phyloP scores from a whole-genome alignment of 345 rosid genomes.

The Aquilaria yunnanensis region DNA sequence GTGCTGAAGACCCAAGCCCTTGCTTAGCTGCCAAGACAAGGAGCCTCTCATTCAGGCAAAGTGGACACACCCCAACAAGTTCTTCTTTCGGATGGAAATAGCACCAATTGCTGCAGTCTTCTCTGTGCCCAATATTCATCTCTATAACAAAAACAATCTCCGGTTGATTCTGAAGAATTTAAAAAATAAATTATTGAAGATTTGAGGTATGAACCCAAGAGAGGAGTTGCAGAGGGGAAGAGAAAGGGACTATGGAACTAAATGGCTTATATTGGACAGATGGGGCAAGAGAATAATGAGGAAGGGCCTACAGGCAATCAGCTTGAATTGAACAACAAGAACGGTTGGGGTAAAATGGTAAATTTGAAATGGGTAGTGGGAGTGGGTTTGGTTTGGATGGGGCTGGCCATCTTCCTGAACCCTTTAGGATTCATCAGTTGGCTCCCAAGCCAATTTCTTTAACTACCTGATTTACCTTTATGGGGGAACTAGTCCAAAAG shows the following conservation, averaged over 20 bases:
- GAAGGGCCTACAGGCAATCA: neutral
- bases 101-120: constrained; percentile 44
- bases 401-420: neutral
- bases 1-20: constrained; percentile 30
- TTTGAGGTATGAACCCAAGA: neutral
- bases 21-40: constrained; percentile 69
- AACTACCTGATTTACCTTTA: neutral
- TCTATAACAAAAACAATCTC: too few relatives aligned
- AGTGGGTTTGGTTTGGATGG: constrained; percentile 10
- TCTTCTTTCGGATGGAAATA: constrained; percentile 71
- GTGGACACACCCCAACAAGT: constrained; percentile 67
- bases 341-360: constrained; percentile 12
- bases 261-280: neutral
- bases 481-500: neutral
- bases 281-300: neutral
- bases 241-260: constrained; percentile 5
- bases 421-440: constrained; percentile 5
- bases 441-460: constrained; percentile 3
- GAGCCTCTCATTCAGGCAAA: constrained; percentile 86
- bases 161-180: too few relatives aligned
- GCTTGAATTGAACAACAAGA: constrained; percentile 13
- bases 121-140: constrained; percentile 29
- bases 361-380: constrained; percentile 1
- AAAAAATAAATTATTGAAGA: constrained; percentile 28
- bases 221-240: constrained; percentile 1